A percentile compares a stretch with the other conserved stretches of the same genome.
Evolutionary conservation across 2,329 filamentous ascomycete genomes (phyloP).

Genomic region (Endoconidiophora laricicola): DNA sequence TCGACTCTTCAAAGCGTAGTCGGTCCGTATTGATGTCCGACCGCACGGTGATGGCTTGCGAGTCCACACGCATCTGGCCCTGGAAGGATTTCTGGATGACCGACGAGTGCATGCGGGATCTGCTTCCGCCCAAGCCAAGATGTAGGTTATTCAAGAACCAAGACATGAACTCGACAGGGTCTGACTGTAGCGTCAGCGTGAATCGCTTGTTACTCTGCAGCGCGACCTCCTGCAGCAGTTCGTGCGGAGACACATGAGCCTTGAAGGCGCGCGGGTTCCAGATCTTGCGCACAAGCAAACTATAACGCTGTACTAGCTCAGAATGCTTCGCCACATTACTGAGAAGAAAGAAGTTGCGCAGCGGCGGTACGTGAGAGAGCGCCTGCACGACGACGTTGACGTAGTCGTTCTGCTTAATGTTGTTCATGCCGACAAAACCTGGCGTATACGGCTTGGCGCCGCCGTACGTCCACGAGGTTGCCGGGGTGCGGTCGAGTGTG

Average conservation of each 20-base stretch:
- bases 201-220: conserved; percentile 84
- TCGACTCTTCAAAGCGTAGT: conserved; percentile 82
- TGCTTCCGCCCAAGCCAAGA: conserved; percentile 75
- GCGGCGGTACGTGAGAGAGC: conserved; percentile 71
- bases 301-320: conserved; percentile 76
- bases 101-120: conserved; percentile 66
- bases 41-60: conserved; percentile 81
- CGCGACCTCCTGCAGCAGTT: conserved; percentile 87
- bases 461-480: conserved; percentile 55
- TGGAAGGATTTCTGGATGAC: conserved; percentile 91
- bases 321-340: conserved; percentile 57
- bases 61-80: conserved; percentile 79
- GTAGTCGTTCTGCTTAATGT: conserved; percentile 99
- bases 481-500: conserved; percentile 52
- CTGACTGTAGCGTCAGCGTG: conserved; percentile 75
- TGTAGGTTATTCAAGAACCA: conserved; percentile 98
- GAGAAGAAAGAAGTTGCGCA: conserved; percentile 83
- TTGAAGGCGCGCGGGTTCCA: conserved; percentile 98
- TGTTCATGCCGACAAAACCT: conserved; percentile 97
- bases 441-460: conserved; percentile 70
- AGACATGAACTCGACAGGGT: conserved; percentile 88
- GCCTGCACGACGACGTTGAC: conserved; percentile 89
- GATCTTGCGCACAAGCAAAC: conserved; percentile 83
- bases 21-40: conserved; percentile 66
- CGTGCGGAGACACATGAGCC: conserved; percentile 89